These are phyloP conservation scores for Osmanthus fragrans DNA, from an alignment of 257 asterid species.

Conservation along the genomic window DNA sequence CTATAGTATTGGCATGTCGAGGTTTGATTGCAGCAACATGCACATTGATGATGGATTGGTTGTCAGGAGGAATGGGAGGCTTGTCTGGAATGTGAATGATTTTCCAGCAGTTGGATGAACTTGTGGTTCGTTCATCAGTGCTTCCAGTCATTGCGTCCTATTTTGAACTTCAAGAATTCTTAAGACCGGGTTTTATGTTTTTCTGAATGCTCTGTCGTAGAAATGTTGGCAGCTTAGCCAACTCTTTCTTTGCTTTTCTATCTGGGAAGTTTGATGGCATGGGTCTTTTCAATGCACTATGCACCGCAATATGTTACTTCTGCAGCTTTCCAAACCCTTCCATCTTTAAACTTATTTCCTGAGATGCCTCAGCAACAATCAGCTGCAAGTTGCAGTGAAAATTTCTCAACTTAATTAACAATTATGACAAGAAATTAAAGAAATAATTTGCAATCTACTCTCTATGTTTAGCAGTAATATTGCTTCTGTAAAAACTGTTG, in stretches of 20 bases:
- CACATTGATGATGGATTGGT: conserved; percentile 64
- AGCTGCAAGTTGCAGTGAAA: neutral
- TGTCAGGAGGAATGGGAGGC: conserved; percentile 57
- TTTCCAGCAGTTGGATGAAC: conserved; percentile 36
- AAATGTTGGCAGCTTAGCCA: neutral
- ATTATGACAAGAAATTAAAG: neutral
- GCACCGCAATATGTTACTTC: neutral
- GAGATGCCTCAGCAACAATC: neutral
- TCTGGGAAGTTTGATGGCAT: neutral
- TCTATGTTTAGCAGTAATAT: neutral
- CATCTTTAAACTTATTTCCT: neutral
- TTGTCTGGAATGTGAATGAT: conserved; percentile 75
- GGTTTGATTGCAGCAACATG: conserved; percentile 71
- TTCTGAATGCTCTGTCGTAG: neutral
- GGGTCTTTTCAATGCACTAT: neutral
- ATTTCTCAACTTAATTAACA: neutral
- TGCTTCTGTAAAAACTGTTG: neutral
- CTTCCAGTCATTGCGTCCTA: conserved; percentile 28
- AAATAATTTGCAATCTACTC: neutral
- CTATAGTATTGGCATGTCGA: conserved; percentile 63
- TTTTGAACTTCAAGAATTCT: neutral
- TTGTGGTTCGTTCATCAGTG: conserved; percentile 14
- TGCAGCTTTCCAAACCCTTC: neutral
- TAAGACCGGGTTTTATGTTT: neutral
- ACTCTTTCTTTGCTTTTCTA: neutral